Conservation (phyloP, 2,329 filamentous ascomycete genomes). For the Botrytis paeoniae region DNA sequence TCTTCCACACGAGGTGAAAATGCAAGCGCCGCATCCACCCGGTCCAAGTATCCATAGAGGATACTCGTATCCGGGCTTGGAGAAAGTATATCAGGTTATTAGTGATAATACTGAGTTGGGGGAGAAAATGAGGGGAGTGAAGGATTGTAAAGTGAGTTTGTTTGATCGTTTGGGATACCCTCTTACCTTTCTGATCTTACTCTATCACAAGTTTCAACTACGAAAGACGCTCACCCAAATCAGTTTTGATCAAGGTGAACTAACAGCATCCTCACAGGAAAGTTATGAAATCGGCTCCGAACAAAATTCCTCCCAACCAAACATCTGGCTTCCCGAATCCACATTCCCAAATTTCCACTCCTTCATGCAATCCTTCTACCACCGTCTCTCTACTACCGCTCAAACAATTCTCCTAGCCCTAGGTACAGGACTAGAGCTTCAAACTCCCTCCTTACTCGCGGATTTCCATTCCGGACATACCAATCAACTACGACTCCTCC, state of each 20-base stretch:
- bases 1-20: conserved; percentile 45
- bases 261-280: conserved; percentile 40
- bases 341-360: conserved; percentile 46
- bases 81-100: conserved; percentile 50
- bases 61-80: conserved; percentile 54
- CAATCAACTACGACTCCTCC: conserved; percentile 58
- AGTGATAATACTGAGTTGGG: conserved; percentile 43
- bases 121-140: conserved; percentile 44
- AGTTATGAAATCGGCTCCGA: conserved; percentile 53
- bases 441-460: conserved; percentile 45
- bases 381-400: conserved; percentile 44
- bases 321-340: conserved; percentile 48
- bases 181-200: neutral
- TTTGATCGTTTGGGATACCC: too few relatives aligned
- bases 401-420: conserved; percentile 46
- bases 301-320: conserved; percentile 44
- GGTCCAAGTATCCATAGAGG: conserved; percentile 51
- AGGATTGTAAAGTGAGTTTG: conserved; percentile 49
- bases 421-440: conserved; percentile 47
- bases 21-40: conserved; percentile 48
- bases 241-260: fast-evolving
- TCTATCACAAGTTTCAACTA: neutral
- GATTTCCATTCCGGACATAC: conserved; percentile 52
- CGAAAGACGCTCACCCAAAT: neutral
- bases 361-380: conserved; percentile 50